Evolutionary conservation across 495 filamentous ascomycete species (phyloP), one percentile per base, ranked within the genome.

Genomic region (Pyrenula massariospora): DNA sequence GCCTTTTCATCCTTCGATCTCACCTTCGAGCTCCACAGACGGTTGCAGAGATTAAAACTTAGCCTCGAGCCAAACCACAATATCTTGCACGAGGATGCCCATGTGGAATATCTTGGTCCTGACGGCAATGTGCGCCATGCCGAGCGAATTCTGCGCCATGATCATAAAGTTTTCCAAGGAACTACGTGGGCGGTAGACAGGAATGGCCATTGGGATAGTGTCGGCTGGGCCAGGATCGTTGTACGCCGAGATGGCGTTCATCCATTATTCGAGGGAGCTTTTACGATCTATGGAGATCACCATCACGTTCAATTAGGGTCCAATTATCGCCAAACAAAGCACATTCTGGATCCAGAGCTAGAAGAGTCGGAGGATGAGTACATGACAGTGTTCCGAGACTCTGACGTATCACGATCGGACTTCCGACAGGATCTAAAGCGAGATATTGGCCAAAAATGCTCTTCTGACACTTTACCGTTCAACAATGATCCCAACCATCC

Each of bases 361-460:
- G 78, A 83, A 52, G 63, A 68, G 25, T 72, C 65, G 19, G 79
- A 73, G 1, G 78, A 83, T 20, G 90, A 95, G 52, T 89, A 82
- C 63, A 95, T 98, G 93, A 71, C 96, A 21, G 78, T 95, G 3
- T 97, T 85, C 70, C 81, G 91, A 36, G 91, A 98, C 67, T 93
- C 89, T 25, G 94, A 98, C 66, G 83, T 93, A 66, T 70, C 73
- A 24, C 66, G 59, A 11, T 57, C 65, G 2, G 61, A 62, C 36
- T 42, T 60, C 50, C 59, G 57, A 50, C 55, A 61, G 57, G 21
- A 22, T 20, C 1, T 60, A n/a, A 54, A 50, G 2, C 36, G 57
- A 21, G 59, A 62, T 5, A 67, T 59, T 52, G 55, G 52, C 31
- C 73, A 57, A 2, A 71, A 76, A 1, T 95, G 89, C 64, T 65